Conservation (phyloP, 495 filamentous ascomycete species). For the Talaromyces proteolyticus region DNA sequence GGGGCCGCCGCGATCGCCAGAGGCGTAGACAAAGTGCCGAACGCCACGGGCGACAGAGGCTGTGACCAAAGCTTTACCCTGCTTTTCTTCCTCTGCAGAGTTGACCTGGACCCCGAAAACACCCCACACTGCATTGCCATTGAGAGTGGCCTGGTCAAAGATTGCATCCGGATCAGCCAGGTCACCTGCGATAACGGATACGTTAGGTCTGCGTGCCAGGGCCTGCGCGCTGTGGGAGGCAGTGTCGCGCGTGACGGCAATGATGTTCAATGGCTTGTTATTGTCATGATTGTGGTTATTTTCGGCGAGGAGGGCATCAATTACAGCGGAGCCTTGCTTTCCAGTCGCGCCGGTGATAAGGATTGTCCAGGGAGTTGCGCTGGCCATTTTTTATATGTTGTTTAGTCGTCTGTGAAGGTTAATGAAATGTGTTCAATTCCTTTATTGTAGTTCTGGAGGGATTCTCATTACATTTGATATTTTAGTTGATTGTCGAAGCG, state of each 20-base stretch:
- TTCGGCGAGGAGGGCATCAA: conserved; percentile 48
- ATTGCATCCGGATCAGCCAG: conserved; percentile 43
- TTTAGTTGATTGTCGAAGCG: too few relatives aligned
- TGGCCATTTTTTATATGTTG: conserved; percentile 9
- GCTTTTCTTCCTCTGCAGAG: conserved; percentile 42
- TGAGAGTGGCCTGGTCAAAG: conserved; percentile 40
- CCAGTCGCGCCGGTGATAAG: conserved; percentile 69
- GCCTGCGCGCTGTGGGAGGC: conserved; percentile 47
- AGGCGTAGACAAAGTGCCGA: conserved; percentile 58
- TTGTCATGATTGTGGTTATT: conserved; percentile 9
- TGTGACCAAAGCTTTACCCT: conserved; percentile 58
- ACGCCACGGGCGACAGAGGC: conserved; percentile 50
- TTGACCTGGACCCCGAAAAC: conserved; percentile 43
- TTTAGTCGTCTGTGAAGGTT: too few relatives aligned
- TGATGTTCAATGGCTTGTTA: conserved; percentile 45
- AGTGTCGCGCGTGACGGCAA: conserved; percentile 63
- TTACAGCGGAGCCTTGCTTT: conserved; percentile 60
- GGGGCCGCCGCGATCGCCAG: conserved; percentile 62
- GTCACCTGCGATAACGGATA: conserved; percentile 54
- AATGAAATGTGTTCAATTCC: too few relatives aligned
- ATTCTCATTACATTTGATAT: too few relatives aligned
- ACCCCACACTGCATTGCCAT: conserved; percentile 39
- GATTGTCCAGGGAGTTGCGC: conserved; percentile 18
- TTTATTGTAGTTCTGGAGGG: too few relatives aligned
- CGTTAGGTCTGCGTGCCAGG: conserved; percentile 34